Conservation (phyloP, 148 eudicot genomes). For the Euryodendron excelsum region DNA sequence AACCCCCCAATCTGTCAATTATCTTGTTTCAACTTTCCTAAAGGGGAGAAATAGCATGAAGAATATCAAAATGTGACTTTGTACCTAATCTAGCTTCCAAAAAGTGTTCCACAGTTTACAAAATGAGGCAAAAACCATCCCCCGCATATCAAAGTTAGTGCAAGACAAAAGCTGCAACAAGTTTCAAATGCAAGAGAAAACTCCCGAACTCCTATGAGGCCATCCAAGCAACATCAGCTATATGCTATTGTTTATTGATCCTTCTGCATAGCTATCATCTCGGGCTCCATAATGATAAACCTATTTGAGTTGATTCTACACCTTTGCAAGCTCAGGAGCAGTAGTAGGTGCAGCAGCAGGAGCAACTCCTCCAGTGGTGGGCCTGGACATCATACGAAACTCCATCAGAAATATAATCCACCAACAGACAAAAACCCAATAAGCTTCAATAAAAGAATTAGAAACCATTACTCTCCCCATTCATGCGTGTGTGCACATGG, state of each 20-base stretch:
- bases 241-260: conserved; percentile 14
- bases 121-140: conserved; percentile 4
- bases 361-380: conserved; percentile 78
- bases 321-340: conserved; percentile 46
- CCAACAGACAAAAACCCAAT: not conserved
- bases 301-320: conserved; percentile 13
- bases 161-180: not conserved
- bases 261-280: not conserved
- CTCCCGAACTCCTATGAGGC: not conserved
- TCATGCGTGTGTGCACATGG: no score
- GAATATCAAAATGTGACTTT: not conserved
- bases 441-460: not conserved
- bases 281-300: not conserved
- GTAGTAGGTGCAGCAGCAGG: conserved; percentile 54
- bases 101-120: not conserved
- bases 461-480: not conserved
- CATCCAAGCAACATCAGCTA: conserved; percentile 10
- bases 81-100: not conserved
- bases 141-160: not conserved
- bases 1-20: conserved; percentile 8
- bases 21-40: not conserved
- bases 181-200: not conserved
- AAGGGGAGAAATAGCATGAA: not conserved
- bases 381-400: conserved; percentile 39
- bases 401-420: not conserved